Percentiles rank a stretch among this genome's conserved stretches.
These are phyloP conservation scores for Pichia nanzhaoensis DNA, from an alignment of 805 yeast species.

Conservation along the genomic window DNA sequence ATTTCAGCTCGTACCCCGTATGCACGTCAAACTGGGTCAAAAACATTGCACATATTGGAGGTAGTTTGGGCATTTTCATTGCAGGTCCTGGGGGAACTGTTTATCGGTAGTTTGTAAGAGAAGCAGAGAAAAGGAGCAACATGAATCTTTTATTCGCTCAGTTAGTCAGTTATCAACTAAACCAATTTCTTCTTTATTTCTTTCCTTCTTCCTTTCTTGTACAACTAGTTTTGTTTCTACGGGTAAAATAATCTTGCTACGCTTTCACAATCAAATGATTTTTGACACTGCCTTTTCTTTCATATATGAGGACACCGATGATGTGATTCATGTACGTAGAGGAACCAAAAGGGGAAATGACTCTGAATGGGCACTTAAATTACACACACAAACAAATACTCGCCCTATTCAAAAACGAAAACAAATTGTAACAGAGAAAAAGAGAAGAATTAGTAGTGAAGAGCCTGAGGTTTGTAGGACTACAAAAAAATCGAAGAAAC, in stretches of 20 bases:
- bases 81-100: no score
- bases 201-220: no score
- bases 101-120: no score
- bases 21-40: slow-evolving; percentile 47
- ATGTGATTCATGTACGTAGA: neutral
- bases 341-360: neutral
- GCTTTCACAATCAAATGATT: no score
- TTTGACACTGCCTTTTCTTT: neutral
- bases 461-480: neutral
- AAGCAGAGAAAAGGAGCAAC: no score
- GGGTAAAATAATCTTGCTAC: no score
- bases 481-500: neutral
- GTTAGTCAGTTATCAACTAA: no score
- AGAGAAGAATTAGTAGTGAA: neutral
- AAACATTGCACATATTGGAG: slow-evolving; percentile 38
- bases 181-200: no score
- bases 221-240: no score
- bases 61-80: slow-evolving; percentile 7
- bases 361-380: neutral
- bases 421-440: neutral
- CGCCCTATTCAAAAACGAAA: neutral
- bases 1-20: slow-evolving; percentile 41
- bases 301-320: slow-evolving; percentile 8
- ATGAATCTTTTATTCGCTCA: no score
- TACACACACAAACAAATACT: neutral